Evolutionary conservation across 176 grass and related monocot species (phyloP).

Genomic region (Typha latifolia): DNA sequence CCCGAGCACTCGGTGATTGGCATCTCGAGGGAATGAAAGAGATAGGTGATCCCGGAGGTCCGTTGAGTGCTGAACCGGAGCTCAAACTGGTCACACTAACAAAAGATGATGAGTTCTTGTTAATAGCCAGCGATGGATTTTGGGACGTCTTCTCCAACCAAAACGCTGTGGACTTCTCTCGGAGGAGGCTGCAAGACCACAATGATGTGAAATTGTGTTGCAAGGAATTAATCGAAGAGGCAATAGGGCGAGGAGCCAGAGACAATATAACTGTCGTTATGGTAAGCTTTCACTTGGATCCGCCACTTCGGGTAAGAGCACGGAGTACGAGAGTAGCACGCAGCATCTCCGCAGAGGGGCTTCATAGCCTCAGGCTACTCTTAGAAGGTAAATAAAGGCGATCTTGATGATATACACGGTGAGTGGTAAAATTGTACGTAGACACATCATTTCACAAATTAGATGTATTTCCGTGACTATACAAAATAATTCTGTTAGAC

Average conservation of each 20-base stretch:
- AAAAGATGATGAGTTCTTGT: constrained; percentile 79
- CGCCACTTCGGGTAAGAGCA: constrained; percentile 29
- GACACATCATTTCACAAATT: no score
- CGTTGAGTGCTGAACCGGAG: constrained; percentile 72
- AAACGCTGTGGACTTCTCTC: constrained; percentile 67
- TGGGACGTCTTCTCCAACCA: constrained; percentile 94
- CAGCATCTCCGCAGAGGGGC: constrained; percentile 63
- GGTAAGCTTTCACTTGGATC: constrained; percentile 66
- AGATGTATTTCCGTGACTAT: no score
- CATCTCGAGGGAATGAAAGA: constrained; percentile 78
- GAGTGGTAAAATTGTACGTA: background rate
- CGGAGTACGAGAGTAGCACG: constrained; percentile 24
- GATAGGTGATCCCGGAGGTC: constrained; percentile 28
- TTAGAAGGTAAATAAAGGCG: constrained; percentile 42
- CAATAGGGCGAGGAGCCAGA: constrained; percentile 29
- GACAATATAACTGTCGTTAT: constrained; percentile 80
- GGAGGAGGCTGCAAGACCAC: constrained; percentile 61
- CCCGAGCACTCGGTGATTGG: constrained; percentile 82
- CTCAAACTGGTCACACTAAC: constrained; percentile 59
- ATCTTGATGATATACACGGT: background rate
- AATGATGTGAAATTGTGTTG: constrained; percentile 64
- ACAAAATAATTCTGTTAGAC: no score
- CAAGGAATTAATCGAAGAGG: constrained; percentile 66
- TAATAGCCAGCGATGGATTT: constrained; percentile 81
- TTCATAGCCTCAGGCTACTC: constrained; percentile 50